Base-by-base conservation (phyloP, 2,329 filamentous ascomycete species). In the Chrysoporthe deuterocubensis region DNA sequence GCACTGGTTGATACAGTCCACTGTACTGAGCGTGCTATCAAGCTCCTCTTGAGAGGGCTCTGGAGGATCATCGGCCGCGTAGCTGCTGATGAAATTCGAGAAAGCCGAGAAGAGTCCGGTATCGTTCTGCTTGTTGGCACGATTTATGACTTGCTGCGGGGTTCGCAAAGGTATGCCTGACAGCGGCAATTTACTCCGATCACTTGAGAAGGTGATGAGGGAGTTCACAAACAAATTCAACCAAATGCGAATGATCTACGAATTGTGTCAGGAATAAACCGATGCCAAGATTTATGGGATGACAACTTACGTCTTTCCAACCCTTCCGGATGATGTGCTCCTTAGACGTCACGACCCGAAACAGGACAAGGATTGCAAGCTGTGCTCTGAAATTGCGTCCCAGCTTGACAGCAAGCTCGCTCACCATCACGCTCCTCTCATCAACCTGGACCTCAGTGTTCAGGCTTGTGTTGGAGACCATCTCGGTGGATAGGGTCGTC, bases 21-120 rank as follows among this genome's bases (percentile, higher is more conserved):
- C 92, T 0, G 96, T 95, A 76, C 92, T 96, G 11, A 99, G 83
- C 0, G 96, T 98, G 76, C 96, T 97, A 75, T 99, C 96, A 42
- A 99, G 85, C 77, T 99, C 96, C 76, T 98, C 95, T 71, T 98
- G 94, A 1, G 96, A 98, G 2, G 96, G 96, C 80, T 99, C 96
- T 0, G 96, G 96, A 14, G 96, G 96, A 75, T 99, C 96, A 78
- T 98, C 96, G 13, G 96, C 96, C 54, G 96, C 96, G 77, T 99
- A 98, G 78, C 95, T 98, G n/a, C 94, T 97, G 43, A 99, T 94
- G 75, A 98, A 99, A 5, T 92, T 97, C 0, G 95, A 96, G 74
- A 99, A 93, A 0, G 95, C 94, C 4, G 94, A 97, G 77, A 99
- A 94, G 62, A 99, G 87, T 6, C 96, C 94, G 2, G 90, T 89